phyloP scores from a whole-genome alignment of 805 yeast species.

The Saccharomycopsis sp. region DNA sequence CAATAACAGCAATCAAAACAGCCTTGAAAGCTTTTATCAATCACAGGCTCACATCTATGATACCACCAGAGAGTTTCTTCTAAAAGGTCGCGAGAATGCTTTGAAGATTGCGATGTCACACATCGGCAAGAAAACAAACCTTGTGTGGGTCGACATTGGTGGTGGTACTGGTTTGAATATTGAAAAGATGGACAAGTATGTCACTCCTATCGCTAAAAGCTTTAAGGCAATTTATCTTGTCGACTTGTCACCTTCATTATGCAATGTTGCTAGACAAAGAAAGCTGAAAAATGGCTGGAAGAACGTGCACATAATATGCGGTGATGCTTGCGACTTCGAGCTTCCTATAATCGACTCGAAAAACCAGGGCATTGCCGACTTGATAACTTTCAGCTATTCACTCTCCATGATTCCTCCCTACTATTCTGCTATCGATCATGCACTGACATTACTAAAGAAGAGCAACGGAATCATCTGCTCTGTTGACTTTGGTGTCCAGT shows the following conservation, averaged over 20 bases:
- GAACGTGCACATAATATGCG: slow-evolving; percentile 62
- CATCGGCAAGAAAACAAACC: slow-evolving; percentile 35
- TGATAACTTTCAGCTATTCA: slow-evolving; percentile 73
- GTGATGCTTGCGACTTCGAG: slow-evolving; percentile 68
- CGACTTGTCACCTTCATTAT: slow-evolving; percentile 71
- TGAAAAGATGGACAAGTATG: slow-evolving; percentile 60
- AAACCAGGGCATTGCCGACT: slow-evolving; percentile 44
- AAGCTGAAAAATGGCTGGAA: slow-evolving; percentile 42
- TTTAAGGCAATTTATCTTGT: slow-evolving; percentile 66
- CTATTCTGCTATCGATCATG: slow-evolving; percentile 71
- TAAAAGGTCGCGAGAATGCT: slow-evolving; percentile 67
- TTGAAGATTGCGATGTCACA: slow-evolving; percentile 55
- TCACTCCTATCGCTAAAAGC: slow-evolving; percentile 29
- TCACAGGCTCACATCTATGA: slow-evolving; percentile 76
- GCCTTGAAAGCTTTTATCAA: slow-evolving; percentile 58
- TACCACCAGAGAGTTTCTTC: slow-evolving; percentile 54
- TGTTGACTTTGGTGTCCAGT: slow-evolving; percentile 78
- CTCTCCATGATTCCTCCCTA: slow-evolving; percentile 81
- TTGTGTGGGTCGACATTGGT: slow-evolving; percentile 76
- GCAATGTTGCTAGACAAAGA: slow-evolving; percentile 61
- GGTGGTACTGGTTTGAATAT: slow-evolving; percentile 85
- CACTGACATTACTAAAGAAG: slow-evolving; percentile 43
- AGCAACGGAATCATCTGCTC: slow-evolving; percentile 57
- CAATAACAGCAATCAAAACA: slow-evolving; percentile 27
- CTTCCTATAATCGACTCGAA: slow-evolving; percentile 31